These are phyloP conservation scores for Candida yuanshanica DNA, from an alignment of 805 yeast species.

Conservation along the genomic window DNA sequence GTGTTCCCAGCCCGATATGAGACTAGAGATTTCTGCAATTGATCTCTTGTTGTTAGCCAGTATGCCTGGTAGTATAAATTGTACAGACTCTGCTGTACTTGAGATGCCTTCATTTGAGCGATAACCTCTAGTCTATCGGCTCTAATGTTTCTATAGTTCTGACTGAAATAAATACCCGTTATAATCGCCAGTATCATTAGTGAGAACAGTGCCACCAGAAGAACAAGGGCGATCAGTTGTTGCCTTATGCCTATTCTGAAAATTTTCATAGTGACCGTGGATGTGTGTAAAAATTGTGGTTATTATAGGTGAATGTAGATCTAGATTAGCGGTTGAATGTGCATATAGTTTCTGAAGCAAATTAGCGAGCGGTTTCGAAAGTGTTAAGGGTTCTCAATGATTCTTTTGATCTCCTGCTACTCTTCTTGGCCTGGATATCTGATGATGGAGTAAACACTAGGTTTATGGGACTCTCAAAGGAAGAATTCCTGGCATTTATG, in stretches of 20 bases:
- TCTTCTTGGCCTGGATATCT: too few relatives aligned
- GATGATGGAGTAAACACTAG: too few relatives aligned
- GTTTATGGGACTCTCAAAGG: too few relatives aligned
- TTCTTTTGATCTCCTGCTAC: too few relatives aligned
- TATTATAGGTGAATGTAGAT: too few relatives aligned
- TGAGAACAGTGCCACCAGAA: conserved; percentile 63
- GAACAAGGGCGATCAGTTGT: conserved; percentile 67
- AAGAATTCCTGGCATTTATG: too few relatives aligned
- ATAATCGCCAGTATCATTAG: conserved; percentile 69
- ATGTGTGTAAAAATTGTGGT: too few relatives aligned
- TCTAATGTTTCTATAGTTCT: conserved; percentile 53
- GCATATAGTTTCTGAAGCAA: too few relatives aligned
- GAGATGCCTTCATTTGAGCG: conserved; percentile 77
- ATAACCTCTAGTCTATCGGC: conserved; percentile 71
- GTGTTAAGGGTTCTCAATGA: too few relatives aligned
- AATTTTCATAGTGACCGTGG: conserved; percentile 5
- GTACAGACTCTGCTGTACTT: conserved; percentile 62
- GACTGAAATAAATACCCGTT: conserved; percentile 68
- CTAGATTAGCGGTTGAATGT: too few relatives aligned
- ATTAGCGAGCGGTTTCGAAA: too few relatives aligned
- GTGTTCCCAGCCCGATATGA: conserved; percentile 69
- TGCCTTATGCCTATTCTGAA: conserved; percentile 57
- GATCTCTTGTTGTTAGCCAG: conserved; percentile 56
- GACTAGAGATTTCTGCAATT: conserved; percentile 54
- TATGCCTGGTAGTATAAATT: conserved; percentile 62